phyloP scores from a whole-genome alignment of 345 rosid species.

The Populus deltoides region DNA sequence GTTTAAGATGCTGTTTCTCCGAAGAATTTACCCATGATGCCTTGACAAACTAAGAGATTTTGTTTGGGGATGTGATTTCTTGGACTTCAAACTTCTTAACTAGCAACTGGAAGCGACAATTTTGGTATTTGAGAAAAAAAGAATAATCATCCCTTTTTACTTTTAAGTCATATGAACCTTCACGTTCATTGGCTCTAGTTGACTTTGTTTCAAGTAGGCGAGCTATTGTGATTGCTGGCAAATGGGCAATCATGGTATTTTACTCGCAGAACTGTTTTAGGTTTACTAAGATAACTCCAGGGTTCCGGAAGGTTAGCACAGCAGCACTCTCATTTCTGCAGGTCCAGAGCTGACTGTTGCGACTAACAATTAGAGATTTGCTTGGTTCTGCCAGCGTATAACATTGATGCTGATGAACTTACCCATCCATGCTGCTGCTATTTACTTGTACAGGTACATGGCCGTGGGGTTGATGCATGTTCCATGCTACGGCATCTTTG shows the following conservation, averaged over 20 bases:
- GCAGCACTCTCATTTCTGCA: background rate
- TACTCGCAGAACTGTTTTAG: background rate
- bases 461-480: conserved; percentile 66
- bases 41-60: too few species aligned
- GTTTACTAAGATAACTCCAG: background rate
- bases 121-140: too few species aligned
- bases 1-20: background rate
- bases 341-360: background rate
- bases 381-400: background rate
- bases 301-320: background rate
- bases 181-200: too few species aligned
- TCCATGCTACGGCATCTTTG: conserved; percentile 68
- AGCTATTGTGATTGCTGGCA: too few species aligned
- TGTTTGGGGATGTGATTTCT: too few species aligned
- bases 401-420: background rate
- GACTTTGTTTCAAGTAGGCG: too few species aligned
- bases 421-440: conserved; percentile 1
- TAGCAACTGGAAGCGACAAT: too few species aligned
- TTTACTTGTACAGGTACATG: conserved; percentile 55
- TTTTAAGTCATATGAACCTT: background rate
- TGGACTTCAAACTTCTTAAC: too few species aligned
- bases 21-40: too few species aligned
- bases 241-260: too few species aligned
- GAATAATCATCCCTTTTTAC: background rate
- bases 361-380: background rate